These are phyloP conservation scores for Ilyonectria robusta DNA, from an alignment of 2,329 filamentous ascomycete species.

Conservation along the genomic window DNA sequence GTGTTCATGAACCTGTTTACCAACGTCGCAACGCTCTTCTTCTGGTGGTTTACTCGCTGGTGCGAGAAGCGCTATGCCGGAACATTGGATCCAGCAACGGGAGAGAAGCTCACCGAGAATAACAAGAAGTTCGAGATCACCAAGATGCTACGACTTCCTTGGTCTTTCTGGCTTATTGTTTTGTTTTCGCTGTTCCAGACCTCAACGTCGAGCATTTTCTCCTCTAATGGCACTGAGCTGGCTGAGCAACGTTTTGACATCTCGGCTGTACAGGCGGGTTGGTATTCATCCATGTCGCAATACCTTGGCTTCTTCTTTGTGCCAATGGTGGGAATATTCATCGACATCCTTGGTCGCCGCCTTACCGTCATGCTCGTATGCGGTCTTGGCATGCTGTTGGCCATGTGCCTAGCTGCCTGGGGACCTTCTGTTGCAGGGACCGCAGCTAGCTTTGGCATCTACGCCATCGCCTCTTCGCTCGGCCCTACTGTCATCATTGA, in stretches of 20 bases:
- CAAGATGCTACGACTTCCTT: conserved; percentile 71
- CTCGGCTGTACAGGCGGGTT: conserved; percentile 69
- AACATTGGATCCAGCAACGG: conserved; percentile 68
- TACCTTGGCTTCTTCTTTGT: conserved; percentile 72
- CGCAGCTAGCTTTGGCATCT: conserved; percentile 72
- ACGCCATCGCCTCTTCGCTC: conserved; percentile 67
- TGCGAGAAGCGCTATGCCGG: conserved; percentile 63
- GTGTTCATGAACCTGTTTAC: conserved; percentile 77
- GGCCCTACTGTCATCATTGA: conserved; percentile 74
- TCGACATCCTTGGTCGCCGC: conserved; percentile 70
- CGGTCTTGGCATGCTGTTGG: conserved; percentile 62
- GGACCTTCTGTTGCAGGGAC: conserved; percentile 64
- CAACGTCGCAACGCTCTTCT: conserved; percentile 66
- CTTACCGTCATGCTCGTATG: conserved; percentile 68
- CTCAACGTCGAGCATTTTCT: conserved; percentile 67
- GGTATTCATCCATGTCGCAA: conserved; percentile 71
- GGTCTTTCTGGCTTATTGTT: conserved; percentile 71
- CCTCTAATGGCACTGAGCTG: conserved; percentile 72
- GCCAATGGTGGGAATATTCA: conserved; percentile 67
- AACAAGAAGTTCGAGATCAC: conserved; percentile 69
- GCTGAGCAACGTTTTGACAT: conserved; percentile 72
- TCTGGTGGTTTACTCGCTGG: conserved; percentile 70
- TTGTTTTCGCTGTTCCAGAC: conserved; percentile 72
- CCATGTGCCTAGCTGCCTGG: conserved; percentile 70
- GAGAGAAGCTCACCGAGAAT: conserved; percentile 71